Evolutionary conservation across 306 rosid genomes (phyloP), one percentile per base, ranked within the genome.

Genomic region (Gastrolobium bilobum): DNA sequence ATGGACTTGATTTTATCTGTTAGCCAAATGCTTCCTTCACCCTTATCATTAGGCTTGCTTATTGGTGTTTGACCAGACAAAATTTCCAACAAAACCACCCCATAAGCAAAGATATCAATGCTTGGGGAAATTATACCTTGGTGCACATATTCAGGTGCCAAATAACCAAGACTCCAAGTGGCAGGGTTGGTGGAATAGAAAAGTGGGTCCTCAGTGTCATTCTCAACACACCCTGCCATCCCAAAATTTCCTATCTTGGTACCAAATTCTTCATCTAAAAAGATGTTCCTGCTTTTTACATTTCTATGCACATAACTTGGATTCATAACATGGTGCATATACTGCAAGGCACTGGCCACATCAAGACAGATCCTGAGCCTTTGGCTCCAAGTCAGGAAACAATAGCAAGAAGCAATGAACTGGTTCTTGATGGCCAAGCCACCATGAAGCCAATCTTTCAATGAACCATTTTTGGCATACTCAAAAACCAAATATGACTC

Each of bases 401-500:
- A 91, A 48, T 91, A 87, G 79, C 99, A 95, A 7, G 99, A 95
- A 54, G 93, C 77, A 63, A 92, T 94, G 93, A 91, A 94, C 73
- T 94, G 97, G 79, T 88, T 94, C 85, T 94, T 94, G 68, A 94
- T 88, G 43, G 99, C 99, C 81, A 94, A 71, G 46, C 99, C 97
- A 30, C 95, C 95, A 33, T 94, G 97, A 52, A 94, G 91, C 99
- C 99, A 94, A 66, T 94, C 99, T 78, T 89, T 92, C 68, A 94
- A 65, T 3, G 99, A 89, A 26, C 99, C 99, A 37, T 94, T 94
- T 72, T 85, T 85, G 1, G 95, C 93, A 63, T 86, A 91, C 90
- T 92, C 99, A 34, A 91, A 91, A 15, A 89, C 89, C 61, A 92
- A 77, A 77, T 71, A 88, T 0, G 97, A 92, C 34, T 91, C 92